Conservation (phyloP, 345 rosid species). For the Salix koriyanagi region DNA sequence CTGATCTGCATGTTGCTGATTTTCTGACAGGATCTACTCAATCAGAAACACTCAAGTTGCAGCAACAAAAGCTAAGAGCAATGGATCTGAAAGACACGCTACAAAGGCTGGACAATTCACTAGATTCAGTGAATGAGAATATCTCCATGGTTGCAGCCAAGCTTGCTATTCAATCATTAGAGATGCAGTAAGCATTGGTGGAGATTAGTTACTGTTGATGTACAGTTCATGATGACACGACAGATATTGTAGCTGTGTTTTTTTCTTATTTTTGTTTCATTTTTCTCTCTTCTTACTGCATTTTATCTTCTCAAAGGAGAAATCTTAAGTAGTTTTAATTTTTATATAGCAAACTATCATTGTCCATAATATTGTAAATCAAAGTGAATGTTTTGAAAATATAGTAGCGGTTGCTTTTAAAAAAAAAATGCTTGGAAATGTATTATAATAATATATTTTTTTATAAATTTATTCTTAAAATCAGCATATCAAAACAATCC, state of each 20-base stretch:
- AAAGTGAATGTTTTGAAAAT: no score
- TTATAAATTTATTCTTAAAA: no score
- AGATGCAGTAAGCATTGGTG: background rate
- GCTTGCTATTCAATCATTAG: constrained; percentile 74
- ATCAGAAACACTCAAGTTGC: constrained; percentile 59
- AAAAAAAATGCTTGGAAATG: no score
- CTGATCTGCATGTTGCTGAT: constrained; percentile 3
- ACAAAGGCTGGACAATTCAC: constrained; percentile 52
- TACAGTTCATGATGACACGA: background rate
- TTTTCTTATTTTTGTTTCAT: background rate
- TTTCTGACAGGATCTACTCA: constrained; percentile 46
- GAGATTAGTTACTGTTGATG: background rate
- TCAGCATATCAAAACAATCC: no score
- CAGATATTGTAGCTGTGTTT: background rate
- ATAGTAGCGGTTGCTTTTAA: no score
- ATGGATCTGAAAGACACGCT: constrained; percentile 61
- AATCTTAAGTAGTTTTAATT: background rate
- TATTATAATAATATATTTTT: no score
- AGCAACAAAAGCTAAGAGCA: constrained; percentile 51
- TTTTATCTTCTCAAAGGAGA: background rate
- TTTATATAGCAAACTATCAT: background rate
- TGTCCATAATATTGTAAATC: background rate
- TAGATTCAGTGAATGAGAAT: constrained; percentile 47
- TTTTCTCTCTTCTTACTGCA: background rate
- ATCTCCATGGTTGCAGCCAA: constrained; percentile 68